Evolutionary conservation across 306 rosid species (phyloP).

Genomic region (Mimosa pudica): DNA sequence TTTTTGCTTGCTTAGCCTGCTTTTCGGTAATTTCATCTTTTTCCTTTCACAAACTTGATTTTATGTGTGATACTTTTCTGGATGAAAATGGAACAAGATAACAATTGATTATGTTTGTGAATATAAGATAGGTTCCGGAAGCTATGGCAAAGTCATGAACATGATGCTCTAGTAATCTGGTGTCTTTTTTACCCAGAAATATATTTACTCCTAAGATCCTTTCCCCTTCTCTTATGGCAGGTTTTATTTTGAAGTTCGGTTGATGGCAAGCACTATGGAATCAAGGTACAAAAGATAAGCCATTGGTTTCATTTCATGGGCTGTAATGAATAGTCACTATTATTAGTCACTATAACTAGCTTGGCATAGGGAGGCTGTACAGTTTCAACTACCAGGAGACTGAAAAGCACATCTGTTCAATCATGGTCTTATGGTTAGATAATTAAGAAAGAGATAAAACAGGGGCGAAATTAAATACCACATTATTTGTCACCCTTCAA

Average conservation of each 20-base stretch:
- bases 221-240: conserved; percentile 50
- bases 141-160: conserved; percentile 98
- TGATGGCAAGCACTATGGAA: conserved; percentile 88
- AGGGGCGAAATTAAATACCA: neutral
- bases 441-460: neutral
- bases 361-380: conserved; percentile 16
- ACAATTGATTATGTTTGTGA: conserved; percentile 64
- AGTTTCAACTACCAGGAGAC: conserved; percentile 23
- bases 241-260: conserved; percentile 63
- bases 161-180: conserved; percentile 22
- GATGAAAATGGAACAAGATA: conserved; percentile 89
- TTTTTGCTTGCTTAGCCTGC: conserved; percentile 10
- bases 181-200: conserved; percentile 21
- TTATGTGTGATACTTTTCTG: conserved; percentile 42
- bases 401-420: neutral
- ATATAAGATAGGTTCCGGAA: conserved; percentile 92
- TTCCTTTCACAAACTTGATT: conserved; percentile 6
- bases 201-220: conserved; percentile 27
- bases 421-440: conserved; percentile 22
- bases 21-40: conserved; percentile 6
- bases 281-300: conserved; percentile 58
- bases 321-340: neutral
- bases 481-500: neutral
- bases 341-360: conserved; percentile 28
- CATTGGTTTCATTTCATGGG: neutral